These are phyloP conservation scores for Epichloe glyceriae DNA, from an alignment of 2,329 filamentous ascomycete genomes.

Conservation along the genomic window DNA sequence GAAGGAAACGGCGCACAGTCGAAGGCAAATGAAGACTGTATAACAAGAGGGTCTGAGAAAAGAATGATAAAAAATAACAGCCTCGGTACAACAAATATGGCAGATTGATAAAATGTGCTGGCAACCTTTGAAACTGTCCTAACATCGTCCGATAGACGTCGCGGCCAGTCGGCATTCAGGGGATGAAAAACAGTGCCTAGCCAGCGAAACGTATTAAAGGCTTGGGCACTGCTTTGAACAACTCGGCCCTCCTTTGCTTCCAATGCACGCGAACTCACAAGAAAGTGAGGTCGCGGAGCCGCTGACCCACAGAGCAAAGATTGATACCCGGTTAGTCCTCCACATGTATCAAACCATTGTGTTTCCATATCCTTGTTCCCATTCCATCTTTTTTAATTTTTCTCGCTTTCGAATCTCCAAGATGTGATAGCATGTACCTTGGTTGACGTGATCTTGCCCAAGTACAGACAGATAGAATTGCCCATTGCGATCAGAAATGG, in stretches of 20 bases:
- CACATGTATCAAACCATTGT: slow-evolving; percentile 1
- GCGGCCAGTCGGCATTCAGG: neutral
- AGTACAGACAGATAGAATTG: slow-evolving; percentile 5
- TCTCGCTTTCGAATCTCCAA: slow-evolving; percentile 18
- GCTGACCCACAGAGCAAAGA: slow-evolving; percentile 10
- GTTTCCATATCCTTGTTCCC: slow-evolving; percentile 8
- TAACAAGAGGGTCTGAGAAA: neutral
- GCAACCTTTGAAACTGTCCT: slow-evolving; percentile 6
- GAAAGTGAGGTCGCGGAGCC: neutral
- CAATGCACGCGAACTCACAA: neutral
- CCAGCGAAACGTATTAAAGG: neutral
- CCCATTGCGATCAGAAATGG: slow-evolving; percentile 5
- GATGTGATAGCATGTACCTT: slow-evolving; percentile 18
- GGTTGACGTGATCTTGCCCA: slow-evolving; percentile 11
- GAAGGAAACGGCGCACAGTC: slow-evolving; percentile 13
- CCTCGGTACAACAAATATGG: neutral
- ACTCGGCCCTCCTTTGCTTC: neutral
- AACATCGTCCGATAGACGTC: slow-evolving; percentile 1
- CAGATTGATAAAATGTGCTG: neutral
- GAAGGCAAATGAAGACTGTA: slow-evolving; percentile 17
- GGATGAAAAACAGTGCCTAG: slow-evolving; percentile 4
- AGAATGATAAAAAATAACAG: neutral
- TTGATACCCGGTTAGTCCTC: slow-evolving; percentile 11
- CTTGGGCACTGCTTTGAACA: neutral
- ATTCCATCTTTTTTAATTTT: slow-evolving; percentile 14